Evolutionary conservation across 2,329 filamentous ascomycete species (phyloP).

Genomic region (Incumbomyces delicatus): DNA sequence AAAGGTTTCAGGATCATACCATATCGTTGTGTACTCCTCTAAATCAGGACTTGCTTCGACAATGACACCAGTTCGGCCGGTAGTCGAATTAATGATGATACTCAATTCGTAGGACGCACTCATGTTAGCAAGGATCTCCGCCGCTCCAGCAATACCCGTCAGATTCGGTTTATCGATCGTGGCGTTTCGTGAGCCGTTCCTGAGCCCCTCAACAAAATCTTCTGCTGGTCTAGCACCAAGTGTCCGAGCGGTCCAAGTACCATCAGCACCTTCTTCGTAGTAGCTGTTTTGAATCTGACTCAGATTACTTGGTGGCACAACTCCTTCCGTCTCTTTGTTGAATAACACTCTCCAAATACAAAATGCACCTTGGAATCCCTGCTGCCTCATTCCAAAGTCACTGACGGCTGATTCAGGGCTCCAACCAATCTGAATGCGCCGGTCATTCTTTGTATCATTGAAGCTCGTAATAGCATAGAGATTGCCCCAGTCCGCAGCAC

Average conservation of each 20-base stretch:
- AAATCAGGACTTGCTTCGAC: conserved; percentile 7
- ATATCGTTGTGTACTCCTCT: conserved; percentile 27
- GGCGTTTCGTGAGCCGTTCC: neutral
- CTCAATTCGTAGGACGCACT: conserved; percentile 1
- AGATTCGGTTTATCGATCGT: neutral
- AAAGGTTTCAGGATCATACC: conserved; percentile 30
- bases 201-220: conserved; percentile 7
- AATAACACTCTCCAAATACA: conserved; percentile 36
- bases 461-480: conserved; percentile 8
- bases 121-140: neutral
- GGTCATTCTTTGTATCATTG: conserved; percentile 9
- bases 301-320: too few relatives aligned
- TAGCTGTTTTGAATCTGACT: neutral
- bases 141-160: neutral
- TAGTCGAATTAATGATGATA: conserved; percentile 2
- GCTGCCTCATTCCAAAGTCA: conserved; percentile 3
- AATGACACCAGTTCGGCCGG: conserved; percentile 6
- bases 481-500: conserved; percentile 6
- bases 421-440: conserved; percentile 10
- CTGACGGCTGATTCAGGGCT: neutral
- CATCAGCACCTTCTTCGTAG: conserved; percentile 7
- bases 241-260: conserved; percentile 33
- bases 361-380: conserved; percentile 28
- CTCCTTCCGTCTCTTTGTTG: conserved; percentile 26
- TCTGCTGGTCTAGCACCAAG: conserved; percentile 28